Evolutionary conservation across 139 green algal genomes (phyloP).

Genomic region (Coelastrella sp.): DNA sequence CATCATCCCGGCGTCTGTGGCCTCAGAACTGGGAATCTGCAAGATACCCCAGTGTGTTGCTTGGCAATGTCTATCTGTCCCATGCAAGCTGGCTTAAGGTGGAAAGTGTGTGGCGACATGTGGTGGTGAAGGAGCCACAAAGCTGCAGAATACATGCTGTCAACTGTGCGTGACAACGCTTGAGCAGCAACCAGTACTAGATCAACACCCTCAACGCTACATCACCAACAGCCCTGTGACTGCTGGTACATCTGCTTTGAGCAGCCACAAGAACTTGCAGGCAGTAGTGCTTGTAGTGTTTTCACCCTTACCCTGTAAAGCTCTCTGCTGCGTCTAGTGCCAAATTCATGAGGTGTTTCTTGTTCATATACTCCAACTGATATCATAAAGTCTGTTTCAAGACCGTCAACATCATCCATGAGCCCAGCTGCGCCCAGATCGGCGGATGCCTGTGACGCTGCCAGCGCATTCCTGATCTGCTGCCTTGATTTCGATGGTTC

Average conservation of each 20-base stretch:
- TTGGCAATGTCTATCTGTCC: background rate
- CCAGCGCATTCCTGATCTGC: slow-evolving; percentile 4
- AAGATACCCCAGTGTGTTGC: background rate
- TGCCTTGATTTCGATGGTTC: no score
- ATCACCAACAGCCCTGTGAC: no score
- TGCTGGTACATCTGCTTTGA: no score
- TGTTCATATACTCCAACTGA: slow-evolving; percentile 12
- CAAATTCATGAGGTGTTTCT: background rate
- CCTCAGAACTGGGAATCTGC: slow-evolving; percentile 4
- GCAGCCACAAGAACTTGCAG: no score
- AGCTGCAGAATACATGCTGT: no score
- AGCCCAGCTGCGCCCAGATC: background rate
- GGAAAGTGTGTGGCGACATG: no score
- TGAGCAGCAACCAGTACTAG: no score
- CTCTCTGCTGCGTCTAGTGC: slow-evolving; percentile 6
- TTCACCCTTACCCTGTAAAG: slow-evolving; percentile 22
- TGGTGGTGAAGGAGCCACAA: no score
- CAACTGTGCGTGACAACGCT: no score
- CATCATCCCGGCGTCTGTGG: slow-evolving; percentile 40
- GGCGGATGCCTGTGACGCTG: background rate
- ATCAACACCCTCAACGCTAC: no score
- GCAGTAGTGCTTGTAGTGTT: background rate
- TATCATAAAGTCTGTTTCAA: slow-evolving; percentile 34
- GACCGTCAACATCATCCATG: no score
- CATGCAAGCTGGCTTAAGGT: background rate